Evolutionary conservation across 306 rosid species (phyloP).

Genomic region (Ceratonia siliqua): DNA sequence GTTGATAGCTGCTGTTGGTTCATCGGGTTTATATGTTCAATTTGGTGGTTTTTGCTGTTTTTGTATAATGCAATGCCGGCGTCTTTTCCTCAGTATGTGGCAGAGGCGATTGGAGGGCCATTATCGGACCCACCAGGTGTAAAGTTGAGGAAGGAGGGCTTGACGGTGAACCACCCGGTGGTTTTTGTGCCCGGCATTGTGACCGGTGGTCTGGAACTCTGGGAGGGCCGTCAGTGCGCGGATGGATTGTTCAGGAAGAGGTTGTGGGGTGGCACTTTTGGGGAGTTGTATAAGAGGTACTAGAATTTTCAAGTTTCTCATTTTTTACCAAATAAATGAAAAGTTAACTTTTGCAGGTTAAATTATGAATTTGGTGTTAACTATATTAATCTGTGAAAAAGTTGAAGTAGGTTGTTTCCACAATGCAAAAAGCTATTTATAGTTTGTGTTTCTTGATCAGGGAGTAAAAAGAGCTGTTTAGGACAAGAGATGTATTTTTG

Average conservation of each 20-base stretch:
- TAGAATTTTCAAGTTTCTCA: neutral
- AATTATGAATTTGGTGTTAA: slow-evolving; percentile 16
- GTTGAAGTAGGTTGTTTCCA: neutral
- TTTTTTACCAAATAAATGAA: neutral
- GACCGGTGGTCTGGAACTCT: slow-evolving; percentile 76
- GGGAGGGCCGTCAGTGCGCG: slow-evolving; percentile 82
- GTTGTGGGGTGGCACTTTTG: slow-evolving; percentile 84
- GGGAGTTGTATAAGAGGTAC: slow-evolving; percentile 76
- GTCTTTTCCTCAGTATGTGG: slow-evolving; percentile 78
- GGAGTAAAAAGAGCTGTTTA: slow-evolving; percentile 4
- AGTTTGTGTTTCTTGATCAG: neutral
- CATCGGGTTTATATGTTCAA: slow-evolving; percentile 63
- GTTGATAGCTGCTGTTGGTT: slow-evolving; percentile 75
- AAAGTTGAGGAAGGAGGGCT: slow-evolving; percentile 72
- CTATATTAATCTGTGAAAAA: neutral
- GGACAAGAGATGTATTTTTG: slow-evolving; percentile 1
- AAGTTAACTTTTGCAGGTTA: neutral
- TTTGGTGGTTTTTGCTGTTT: slow-evolving; percentile 76
- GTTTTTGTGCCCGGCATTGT: slow-evolving; percentile 87
- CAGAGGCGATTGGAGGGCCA: slow-evolving; percentile 78
- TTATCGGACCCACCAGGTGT: slow-evolving; percentile 79
- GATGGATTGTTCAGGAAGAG: slow-evolving; percentile 82
- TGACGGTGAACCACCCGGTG: slow-evolving; percentile 71
- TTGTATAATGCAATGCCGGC: slow-evolving; percentile 81
- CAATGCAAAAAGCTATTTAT: neutral